Conservation (phyloP, 495 filamentous ascomycete genomes). For the Aspergillus avenaceus region DNA sequence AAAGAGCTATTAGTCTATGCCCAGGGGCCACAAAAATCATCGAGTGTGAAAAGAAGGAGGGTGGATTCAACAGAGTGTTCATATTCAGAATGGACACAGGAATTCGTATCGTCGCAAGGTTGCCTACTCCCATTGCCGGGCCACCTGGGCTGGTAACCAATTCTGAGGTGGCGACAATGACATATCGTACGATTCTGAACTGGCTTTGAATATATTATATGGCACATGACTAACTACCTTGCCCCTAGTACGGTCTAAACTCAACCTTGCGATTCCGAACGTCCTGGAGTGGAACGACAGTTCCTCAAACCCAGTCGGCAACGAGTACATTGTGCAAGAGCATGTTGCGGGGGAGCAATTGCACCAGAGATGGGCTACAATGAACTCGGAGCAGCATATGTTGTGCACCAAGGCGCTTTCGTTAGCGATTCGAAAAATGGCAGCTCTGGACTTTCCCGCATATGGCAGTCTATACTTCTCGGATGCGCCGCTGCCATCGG, state of each 20-base stretch:
- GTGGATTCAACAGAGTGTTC: slow-evolving; percentile 40
- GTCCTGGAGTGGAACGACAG: slow-evolving; percentile 41
- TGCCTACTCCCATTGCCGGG: slow-evolving; percentile 36
- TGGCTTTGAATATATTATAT: neutral
- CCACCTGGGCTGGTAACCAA: slow-evolving; percentile 33
- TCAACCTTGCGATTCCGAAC: slow-evolving; percentile 34
- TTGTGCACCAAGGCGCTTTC: slow-evolving; percentile 30
- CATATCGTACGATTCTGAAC: slow-evolving; percentile 30
- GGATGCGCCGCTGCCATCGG: slow-evolving; percentile 21
- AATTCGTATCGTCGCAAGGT: slow-evolving; percentile 30
- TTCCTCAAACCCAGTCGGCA: slow-evolving; percentile 31
- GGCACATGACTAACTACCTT: slow-evolving; percentile 3
- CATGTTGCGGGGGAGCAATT: slow-evolving; percentile 32
- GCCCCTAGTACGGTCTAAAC: slow-evolving; percentile 28
- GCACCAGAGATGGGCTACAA: slow-evolving; percentile 33
- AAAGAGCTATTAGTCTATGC: slow-evolving; percentile 21
- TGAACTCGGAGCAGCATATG: slow-evolving; percentile 35
- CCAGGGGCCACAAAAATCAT: slow-evolving; percentile 23
- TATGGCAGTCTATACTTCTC: slow-evolving; percentile 39
- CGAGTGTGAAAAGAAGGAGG: slow-evolving; percentile 37
- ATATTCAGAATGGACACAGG: slow-evolving; percentile 34
- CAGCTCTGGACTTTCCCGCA: slow-evolving; percentile 34
- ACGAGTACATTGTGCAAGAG: slow-evolving; percentile 46
- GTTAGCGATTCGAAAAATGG: slow-evolving; percentile 29
- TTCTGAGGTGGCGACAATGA: slow-evolving; percentile 46